Conservation (phyloP, 345 rosid species). For the Garcia nutans region DNA sequence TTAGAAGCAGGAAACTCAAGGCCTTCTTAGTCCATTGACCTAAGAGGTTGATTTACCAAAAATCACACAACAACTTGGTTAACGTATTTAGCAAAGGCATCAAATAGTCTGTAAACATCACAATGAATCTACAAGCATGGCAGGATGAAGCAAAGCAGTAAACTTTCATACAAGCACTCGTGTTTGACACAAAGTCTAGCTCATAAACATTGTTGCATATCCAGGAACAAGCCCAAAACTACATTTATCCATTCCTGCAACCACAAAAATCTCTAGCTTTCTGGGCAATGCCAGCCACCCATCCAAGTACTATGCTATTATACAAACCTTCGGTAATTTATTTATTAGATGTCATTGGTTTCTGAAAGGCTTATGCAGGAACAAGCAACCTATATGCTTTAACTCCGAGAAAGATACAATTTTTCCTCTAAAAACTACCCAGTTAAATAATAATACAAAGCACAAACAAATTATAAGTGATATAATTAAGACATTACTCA, state of each 20-base stretch:
- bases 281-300: not conserved
- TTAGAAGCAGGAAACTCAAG: not conserved
- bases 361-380: no score
- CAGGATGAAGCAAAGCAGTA: not conserved
- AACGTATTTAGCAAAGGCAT: not conserved
- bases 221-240: not conserved
- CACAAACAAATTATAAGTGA: not conserved
- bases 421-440: not conserved
- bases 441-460: not conserved
- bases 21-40: not conserved
- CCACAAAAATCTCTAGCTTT: not conserved
- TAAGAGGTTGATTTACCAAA: not conserved
- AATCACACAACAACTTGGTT: not conserved
- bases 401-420: no score
- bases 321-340: no score
- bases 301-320: not conserved
- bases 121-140: not conserved
- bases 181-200: not conserved
- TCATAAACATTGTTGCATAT: not conserved
- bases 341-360: no score
- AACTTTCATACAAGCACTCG: not conserved
- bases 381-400: no score
- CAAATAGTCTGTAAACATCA: not conserved
- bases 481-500: constrained; percentile 22
- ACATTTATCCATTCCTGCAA: not conserved